Evolutionary conservation across 192 early-diverging fungal genomes (phyloP).

Genomic region (Podochytrium sp.): DNA sequence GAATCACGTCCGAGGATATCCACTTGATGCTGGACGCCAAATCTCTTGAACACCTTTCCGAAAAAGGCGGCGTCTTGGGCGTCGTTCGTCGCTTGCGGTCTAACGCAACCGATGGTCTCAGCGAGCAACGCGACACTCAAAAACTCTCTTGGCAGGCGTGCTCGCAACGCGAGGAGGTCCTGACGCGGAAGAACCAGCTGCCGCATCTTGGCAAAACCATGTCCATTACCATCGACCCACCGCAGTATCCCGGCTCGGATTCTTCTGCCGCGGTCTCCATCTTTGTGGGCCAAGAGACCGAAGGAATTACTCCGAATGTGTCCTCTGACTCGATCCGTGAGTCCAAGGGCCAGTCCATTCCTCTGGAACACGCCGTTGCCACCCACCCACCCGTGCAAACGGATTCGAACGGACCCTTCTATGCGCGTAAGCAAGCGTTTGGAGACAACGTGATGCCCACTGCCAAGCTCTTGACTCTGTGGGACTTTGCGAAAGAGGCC

Average conservation of each 20-base stretch:
- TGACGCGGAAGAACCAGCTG: not conserved
- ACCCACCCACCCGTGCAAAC: not conserved
- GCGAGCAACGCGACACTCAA: not conserved
- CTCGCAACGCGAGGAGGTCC: not conserved
- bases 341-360: not conserved
- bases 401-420: not conserved
- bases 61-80: conserved; percentile 40
- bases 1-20: conserved; percentile 40
- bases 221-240: not conserved
- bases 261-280: not conserved
- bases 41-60: conserved; percentile 32
- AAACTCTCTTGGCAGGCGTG: not conserved
- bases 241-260: too few species aligned
- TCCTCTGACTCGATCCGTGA: not conserved
- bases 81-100: conserved; percentile 40
- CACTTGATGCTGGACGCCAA: conserved; percentile 49
- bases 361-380: not conserved
- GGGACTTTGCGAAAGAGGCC: conserved; percentile 48
- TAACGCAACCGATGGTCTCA: conserved; percentile 37
- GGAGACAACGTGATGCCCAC: conserved; percentile 51
- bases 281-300: not conserved
- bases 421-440: conserved; percentile 20
- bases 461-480: conserved; percentile 31
- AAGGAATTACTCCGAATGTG: not conserved
- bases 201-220: too few species aligned